These are phyloP conservation scores for Podospora fimiseda DNA, from an alignment of 495 filamentous ascomycete genomes.

Conservation along the genomic window DNA sequence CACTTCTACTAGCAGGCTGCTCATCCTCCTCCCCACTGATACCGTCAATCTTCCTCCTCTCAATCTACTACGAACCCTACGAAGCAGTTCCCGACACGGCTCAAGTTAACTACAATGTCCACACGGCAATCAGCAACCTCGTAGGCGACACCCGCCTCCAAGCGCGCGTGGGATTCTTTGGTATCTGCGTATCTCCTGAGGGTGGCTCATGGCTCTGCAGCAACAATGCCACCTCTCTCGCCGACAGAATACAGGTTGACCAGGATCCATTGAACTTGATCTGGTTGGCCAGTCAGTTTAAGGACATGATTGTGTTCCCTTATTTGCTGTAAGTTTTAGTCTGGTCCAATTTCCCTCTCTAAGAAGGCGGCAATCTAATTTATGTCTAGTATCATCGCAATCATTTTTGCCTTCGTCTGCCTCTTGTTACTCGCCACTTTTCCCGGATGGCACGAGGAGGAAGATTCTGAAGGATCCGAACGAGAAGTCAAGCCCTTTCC, in stretches of 20 bases:
- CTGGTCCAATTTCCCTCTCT: neutral
- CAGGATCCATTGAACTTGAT: constrained; percentile 77
- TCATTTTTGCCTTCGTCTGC: constrained; percentile 72
- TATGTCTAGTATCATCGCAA: constrained; percentile 63
- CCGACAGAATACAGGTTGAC: constrained; percentile 59
- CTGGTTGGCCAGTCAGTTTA: constrained; percentile 73
- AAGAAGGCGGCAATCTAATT: neutral
- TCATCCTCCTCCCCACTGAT: constrained; percentile 71
- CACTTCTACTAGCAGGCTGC: constrained; percentile 72
- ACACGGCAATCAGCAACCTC: constrained; percentile 66
- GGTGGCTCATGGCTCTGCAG: constrained; percentile 66
- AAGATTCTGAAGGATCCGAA: constrained; percentile 56
- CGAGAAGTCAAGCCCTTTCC: constrained; percentile 76
- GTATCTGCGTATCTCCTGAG: constrained; percentile 69
- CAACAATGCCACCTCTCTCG: constrained; percentile 71
- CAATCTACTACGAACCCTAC: constrained; percentile 64
- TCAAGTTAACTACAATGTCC: constrained; percentile 80
- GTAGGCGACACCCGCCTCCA: constrained; percentile 60
- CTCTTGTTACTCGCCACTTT: constrained; percentile 72
- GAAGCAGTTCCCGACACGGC: constrained; percentile 59
- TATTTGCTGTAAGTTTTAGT: constrained; percentile 57
- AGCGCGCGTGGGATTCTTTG: constrained; percentile 63
- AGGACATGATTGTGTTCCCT: constrained; percentile 75
- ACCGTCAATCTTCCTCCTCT: constrained; percentile 73
- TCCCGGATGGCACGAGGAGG: constrained; percentile 74